Base-by-base conservation (phyloP, 768 basidiomycete species). In the Ramaria sp. region DNA sequence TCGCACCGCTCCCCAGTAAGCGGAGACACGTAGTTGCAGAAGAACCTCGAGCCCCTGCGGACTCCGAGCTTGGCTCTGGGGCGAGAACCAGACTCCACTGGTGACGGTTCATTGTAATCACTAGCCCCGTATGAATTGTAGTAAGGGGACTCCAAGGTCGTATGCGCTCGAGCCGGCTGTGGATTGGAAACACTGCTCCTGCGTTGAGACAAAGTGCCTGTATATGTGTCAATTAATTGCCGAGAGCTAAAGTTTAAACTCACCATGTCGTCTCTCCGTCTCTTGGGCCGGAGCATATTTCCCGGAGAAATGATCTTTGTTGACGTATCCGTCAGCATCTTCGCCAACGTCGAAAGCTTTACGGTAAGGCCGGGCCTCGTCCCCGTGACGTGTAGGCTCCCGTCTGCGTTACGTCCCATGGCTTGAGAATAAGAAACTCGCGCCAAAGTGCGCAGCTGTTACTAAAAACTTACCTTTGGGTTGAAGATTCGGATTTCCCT, bases 11-110 rank as follows among this genome's bases (percentile, higher is more conserved):
- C 51, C 13, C 51, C 51, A 6, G 38, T 52, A 7, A 42, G 4
- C 18, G 34, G 37, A 10, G 51, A 52, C 16, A 52, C 51, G 20
- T 52, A 52, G 12, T 37, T 52, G 51, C 51, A 52, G 38, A 34
- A 52, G 27, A 52, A 52, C 18, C 51, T 32, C 9, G 37, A 34
- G 18, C 51, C 51, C 27, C 15, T 52, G 10, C 51, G 51, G 13
- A 52, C 13, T 5, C 51, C 51, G 27, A 52, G 42, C 37, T 42
- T 52, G 36, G 37, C 42, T 25, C 37, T 20, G 22, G 51, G 28
- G 2, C 24, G 45, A 7, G 20, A n/a, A 1, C 8, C 3, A n/a
- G 39, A 34, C 13, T 2, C 13, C 13, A 8, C 10, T 16, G 8
- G 39, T 2, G 39, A 16, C 39, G 3, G 9, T 34, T 41, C 39